These are phyloP conservation scores for Erysiphe pulchra DNA, from an alignment of 2,329 filamentous ascomycete genomes.

Conservation along the genomic window DNA sequence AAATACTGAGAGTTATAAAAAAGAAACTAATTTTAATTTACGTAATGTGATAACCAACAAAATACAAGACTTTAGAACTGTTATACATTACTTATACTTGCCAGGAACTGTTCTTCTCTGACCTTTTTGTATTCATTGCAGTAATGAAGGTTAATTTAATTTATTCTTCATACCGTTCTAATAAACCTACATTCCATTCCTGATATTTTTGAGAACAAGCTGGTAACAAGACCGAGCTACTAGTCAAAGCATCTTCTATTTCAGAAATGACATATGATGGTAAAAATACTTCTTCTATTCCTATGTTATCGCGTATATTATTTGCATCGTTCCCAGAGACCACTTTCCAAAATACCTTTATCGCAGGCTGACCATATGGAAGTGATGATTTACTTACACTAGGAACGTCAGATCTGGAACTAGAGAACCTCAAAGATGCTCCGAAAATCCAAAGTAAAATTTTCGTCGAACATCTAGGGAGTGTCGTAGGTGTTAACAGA, in stretches of 20 bases:
- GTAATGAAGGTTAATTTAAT: too few species aligned
- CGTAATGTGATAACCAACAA: too few species aligned
- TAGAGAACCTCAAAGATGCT: conserved; percentile 1
- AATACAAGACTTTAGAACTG: too few species aligned
- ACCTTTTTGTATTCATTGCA: too few species aligned
- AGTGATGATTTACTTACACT: background rate
- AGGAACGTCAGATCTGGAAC: background rate
- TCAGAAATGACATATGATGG: conserved; percentile 23
- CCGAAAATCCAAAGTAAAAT: conserved; percentile 3
- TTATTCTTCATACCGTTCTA: conserved; percentile 31
- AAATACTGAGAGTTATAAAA: too few species aligned
- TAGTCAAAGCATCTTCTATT: conserved; percentile 15
- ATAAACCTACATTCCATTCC: conserved; percentile 40
- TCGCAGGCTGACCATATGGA: conserved; percentile 3
- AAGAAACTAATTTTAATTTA: too few species aligned
- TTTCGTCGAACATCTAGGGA: background rate
- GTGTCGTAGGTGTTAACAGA: background rate
- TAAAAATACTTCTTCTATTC: conserved; percentile 29
- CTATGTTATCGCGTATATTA: conserved; percentile 2
- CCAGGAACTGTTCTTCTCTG: too few species aligned
- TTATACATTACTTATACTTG: too few species aligned
- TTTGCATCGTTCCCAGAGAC: conserved; percentile 2
- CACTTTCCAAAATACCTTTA: conserved; percentile 11
- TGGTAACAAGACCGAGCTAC: conserved; percentile 27
- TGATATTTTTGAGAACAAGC: conserved; percentile 28